These are phyloP conservation scores for Pyrenophora teres DNA, from an alignment of 2,329 filamentous ascomycete genomes.

Conservation along the genomic window DNA sequence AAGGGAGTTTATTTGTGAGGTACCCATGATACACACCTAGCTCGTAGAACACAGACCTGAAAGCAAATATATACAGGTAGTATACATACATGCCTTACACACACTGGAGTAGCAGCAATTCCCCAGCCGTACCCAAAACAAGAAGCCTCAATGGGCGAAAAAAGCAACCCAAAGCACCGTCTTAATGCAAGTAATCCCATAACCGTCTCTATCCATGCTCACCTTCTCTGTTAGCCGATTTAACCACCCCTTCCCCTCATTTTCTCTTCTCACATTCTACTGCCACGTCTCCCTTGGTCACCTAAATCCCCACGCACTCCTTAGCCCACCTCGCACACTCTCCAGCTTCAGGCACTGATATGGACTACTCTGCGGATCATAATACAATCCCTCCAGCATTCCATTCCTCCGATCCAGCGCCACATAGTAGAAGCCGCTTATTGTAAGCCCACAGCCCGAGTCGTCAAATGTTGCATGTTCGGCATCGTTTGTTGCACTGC, in stretches of 20 bases:
- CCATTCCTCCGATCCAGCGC: conserved; percentile 55
- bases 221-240: background rate
- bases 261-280: background rate
- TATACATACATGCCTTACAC: background rate
- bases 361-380: conserved; percentile 59
- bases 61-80: no score
- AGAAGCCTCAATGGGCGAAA: background rate
- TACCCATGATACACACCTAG: no score
- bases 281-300: conserved; percentile 23
- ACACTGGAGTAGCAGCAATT: background rate
- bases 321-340: conserved; percentile 41
- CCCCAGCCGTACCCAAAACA: background rate
- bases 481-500: conserved; percentile 10
- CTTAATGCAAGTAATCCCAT: no score
- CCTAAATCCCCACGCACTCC: conserved; percentile 48
- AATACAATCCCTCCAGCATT: conserved; percentile 57
- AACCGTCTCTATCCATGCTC: no score
- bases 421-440: conserved; percentile 61
- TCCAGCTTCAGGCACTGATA: conserved; percentile 58
- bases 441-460: conserved; percentile 54
- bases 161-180: background rate
- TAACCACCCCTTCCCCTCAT: background rate
- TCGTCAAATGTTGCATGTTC: conserved; percentile 39
- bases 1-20: no score
- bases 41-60: no score